A percentile compares a stretch with the other conserved stretches of the same genome.
These are phyloP conservation scores for Balamuthia mandrillaris DNA, from an alignment of 208 protist genomes.

Conservation along the genomic window DNA sequence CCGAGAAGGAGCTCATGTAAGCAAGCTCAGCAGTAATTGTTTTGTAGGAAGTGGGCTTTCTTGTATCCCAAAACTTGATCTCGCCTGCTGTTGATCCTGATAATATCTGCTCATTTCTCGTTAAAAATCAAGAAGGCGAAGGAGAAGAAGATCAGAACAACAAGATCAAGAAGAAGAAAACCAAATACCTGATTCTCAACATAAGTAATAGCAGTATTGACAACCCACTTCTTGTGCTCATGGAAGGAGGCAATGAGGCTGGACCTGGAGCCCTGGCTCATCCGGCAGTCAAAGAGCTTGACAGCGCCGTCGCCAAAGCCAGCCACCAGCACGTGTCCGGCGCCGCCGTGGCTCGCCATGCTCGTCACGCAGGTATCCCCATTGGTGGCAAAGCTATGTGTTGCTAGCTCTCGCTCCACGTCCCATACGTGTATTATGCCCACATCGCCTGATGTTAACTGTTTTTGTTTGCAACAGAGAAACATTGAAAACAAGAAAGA, in stretches of 20 bases:
- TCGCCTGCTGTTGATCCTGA: constrained; percentile 48
- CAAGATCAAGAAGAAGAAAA: too few relatives aligned
- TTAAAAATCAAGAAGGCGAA: background rate
- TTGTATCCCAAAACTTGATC: constrained; percentile 66
- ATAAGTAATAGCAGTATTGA: constrained; percentile 46
- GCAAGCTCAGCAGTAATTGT: background rate
- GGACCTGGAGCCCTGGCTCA: background rate
- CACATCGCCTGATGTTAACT: constrained; percentile 39
- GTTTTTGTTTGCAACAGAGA: background rate
- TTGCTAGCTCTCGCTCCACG: constrained; percentile 50
- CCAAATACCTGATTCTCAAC: background rate
- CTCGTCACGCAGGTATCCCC: constrained; percentile 42
- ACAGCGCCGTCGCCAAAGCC: constrained; percentile 59
- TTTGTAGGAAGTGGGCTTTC: constrained; percentile 31
- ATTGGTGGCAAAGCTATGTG: constrained; percentile 57
- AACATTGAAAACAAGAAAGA: background rate
- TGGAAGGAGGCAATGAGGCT: constrained; percentile 44
- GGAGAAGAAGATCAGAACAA: too few relatives aligned
- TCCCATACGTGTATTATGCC: constrained; percentile 59
- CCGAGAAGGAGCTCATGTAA: background rate
- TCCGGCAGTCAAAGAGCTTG: constrained; percentile 53
- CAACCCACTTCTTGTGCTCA: constrained; percentile 57
- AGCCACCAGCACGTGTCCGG: constrained; percentile 40
- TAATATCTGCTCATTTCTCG: too few relatives aligned
- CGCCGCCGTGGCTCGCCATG: constrained; percentile 15